Evolutionary conservation across 306 rosid species (phyloP), one percentile per base, ranked within the genome.

Genomic region (Prinsepia uniflora): DNA sequence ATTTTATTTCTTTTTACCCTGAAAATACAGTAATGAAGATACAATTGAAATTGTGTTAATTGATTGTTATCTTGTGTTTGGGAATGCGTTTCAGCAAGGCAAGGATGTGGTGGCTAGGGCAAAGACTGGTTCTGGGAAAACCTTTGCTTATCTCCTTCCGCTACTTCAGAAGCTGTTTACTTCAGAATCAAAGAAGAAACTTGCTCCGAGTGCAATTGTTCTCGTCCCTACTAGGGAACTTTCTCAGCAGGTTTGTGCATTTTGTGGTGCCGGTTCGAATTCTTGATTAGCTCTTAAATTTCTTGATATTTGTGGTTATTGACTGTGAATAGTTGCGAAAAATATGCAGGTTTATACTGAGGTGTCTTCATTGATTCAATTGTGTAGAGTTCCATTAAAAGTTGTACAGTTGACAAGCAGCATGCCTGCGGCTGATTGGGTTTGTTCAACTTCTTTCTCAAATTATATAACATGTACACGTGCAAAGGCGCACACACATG

Each of bases 81-180:
- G 19, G 9, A 58, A 58, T 43, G 55, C 45, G 68, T 65, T 50
- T 59, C 84, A 92, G 98, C 86, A 90, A 84, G 98, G 98, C 13
- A 94, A 90, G 70, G 98, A 94, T 60, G 96, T 94, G 49, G 98
- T 90, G 57, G 97, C 98, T 34, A 81, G 97, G 47, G 98, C 98
- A 1, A 90, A 90, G 79, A 94, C 97, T 9, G 98, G 98, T 66
- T 94, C 98, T 1, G 98, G 98, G 59, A 90, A 94, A 77, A 94
- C 98, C 7, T 82, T 94, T 60, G 98, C 98, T 0, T 94, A 87
- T 68, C 95, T 94, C 45, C 88, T 90, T 57, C 98, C 98, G 0
- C 66, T 93, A 90, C 90, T 94, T 65, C 98, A 90, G 89, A 90
- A 90, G 79, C 78, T 94, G 41, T 87, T 94, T 22, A 52, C 83